Evolutionary conservation across 2,329 filamentous ascomycete genomes (phyloP), one percentile per base, ranked within the genome.

Genomic region (Dryadomyces quercivorus): DNA sequence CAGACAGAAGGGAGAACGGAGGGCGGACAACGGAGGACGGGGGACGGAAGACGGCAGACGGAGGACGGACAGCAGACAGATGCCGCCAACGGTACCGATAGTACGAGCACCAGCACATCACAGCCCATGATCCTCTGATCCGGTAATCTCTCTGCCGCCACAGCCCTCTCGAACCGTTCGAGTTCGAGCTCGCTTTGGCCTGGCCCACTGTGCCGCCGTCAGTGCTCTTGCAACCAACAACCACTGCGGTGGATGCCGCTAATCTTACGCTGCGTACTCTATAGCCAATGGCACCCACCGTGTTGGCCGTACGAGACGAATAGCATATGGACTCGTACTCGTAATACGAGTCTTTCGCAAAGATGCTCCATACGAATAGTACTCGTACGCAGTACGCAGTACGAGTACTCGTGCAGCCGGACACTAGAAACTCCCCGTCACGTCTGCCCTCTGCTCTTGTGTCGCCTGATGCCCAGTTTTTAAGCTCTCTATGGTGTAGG

Each of bases 101-200:
- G 7, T 18, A 22, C 26, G 31, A 34, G 43, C n/a, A 34, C 10
- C 42, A 34, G 20, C 20, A 31, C 36, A 49, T 53, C 47, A 42
- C 34, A 31, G 40, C 42, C 47, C 46, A 45, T 55, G 56, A 57
- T 56, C 54, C 51, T 58, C 50, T 56, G 54, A 58, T 53, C 52
- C 53, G 48, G 47, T 52, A 56, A 53, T 56, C 57, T 57, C 42
- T 54, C 16, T 21, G 20, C 22, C 44, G 53, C 48, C 51, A 26
- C 40, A 43, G 38, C 21, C 21, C 45, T 44, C 38, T 42, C 38
- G 12, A 15, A n/a, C 12, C 16, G 38, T 13, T 42, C 12, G 12
- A 15, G 38, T n/a, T 42, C 38, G 38, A 13, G 16, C 16, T 42
- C 38, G 38, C 38, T 42, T 42, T 42, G 12, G 38, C 10, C 38